Percentiles rank a stretch among this genome's conserved stretches.
Evolutionary conservation across 345 rosid species (phyloP).

Genomic region (Syzygium grande): DNA sequence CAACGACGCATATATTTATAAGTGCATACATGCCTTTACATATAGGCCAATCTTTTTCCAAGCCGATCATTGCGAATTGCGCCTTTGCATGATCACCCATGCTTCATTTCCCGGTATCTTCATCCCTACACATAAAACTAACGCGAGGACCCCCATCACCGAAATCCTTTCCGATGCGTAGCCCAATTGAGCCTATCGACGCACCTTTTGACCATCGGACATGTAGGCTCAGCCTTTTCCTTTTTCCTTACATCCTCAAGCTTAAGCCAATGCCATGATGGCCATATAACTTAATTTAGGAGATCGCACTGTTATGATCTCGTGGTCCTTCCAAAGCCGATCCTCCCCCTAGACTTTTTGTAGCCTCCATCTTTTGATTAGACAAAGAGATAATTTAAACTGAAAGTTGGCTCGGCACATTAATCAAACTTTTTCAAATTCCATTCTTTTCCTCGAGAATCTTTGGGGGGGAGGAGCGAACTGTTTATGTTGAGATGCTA

Average conservation of each 20-base stretch:
- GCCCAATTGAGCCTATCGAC: constrained; percentile 1
- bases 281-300: constrained; percentile 27
- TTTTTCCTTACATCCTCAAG: not conserved
- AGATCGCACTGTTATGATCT: constrained; percentile 50
- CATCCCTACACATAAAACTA: not conserved
- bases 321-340: constrained; percentile 31
- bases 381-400: not conserved
- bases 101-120: not conserved
- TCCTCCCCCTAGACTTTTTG: not conserved
- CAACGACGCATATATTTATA: not conserved
- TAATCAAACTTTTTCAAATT: not conserved
- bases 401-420: not conserved
- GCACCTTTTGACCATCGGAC: constrained; percentile 1
- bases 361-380: constrained; percentile 4
- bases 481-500: not conserved
- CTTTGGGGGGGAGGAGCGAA: not conserved
- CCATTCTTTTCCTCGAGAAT: not conserved
- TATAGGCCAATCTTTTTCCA: not conserved
- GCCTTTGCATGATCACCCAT: not conserved
- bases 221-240: not conserved
- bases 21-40: too few species aligned
- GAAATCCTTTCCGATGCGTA: not conserved
- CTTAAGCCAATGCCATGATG: not conserved
- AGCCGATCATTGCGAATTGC: not conserved
- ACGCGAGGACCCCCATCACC: not conserved